Percentiles rank a stretch among this genome's conserved stretches.
phyloP scores from a whole-genome alignment of 371 early-diverging fungal species.

The Mucor saturninus region DNA sequence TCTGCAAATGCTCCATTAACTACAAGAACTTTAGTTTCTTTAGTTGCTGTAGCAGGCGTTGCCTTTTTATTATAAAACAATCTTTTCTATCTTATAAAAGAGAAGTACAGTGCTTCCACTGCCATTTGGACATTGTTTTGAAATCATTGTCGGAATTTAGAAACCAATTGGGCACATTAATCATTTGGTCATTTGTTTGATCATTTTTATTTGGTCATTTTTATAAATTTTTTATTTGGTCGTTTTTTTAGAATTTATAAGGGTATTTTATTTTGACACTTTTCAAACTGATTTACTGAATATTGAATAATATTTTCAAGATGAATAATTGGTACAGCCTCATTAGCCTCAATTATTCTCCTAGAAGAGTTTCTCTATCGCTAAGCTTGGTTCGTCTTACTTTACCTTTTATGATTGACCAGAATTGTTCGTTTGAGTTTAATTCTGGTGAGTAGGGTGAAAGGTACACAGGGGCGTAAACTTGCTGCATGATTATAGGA shows the following conservation, averaged over 20 bases:
- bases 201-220: too few relatives aligned
- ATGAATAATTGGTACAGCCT: conserved; percentile 9
- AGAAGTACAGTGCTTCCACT: too few relatives aligned
- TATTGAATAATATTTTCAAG: conserved; percentile 14
- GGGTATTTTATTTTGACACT: conserved; percentile 5
- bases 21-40: conserved; percentile 27
- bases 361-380: too few relatives aligned
- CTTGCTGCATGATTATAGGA: background rate
- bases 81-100: too few relatives aligned
- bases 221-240: too few relatives aligned
- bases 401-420: background rate
- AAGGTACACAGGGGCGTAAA: conserved; percentile 9
- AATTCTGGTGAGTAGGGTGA: conserved; percentile 19
- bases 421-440: conserved; percentile 19
- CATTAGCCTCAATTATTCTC: background rate
- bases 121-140: too few relatives aligned
- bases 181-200: too few relatives aligned
- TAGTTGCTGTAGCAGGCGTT: conserved; percentile 36
- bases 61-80: conserved; percentile 35
- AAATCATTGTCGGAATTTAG: too few relatives aligned
- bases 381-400: too few relatives aligned
- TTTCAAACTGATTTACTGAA: conserved; percentile 21
- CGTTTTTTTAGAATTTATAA: background rate
- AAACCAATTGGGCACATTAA: too few relatives aligned
- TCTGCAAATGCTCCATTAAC: conserved; percentile 18